Conservation (phyloP, 768 basidiomycete species). For the Trametes villosa region DNA sequence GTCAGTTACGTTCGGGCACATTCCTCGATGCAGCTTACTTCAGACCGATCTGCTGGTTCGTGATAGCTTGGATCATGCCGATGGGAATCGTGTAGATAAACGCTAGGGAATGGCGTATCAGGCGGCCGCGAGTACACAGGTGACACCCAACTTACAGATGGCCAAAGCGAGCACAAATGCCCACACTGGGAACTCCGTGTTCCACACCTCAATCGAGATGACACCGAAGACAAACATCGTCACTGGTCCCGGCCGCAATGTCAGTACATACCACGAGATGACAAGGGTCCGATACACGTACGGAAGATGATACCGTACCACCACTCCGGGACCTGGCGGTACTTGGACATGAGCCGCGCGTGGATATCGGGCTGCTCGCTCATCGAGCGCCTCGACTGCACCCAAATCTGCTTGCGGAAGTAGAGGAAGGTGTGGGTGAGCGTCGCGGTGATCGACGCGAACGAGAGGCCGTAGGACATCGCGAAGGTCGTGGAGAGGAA, state of each 20-base stretch:
- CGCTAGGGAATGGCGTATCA: conserved; percentile 29
- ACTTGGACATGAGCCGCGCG: conserved; percentile 49
- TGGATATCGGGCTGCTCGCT: conserved; percentile 56
- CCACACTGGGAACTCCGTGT: conserved; percentile 71
- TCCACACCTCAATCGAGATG: conserved; percentile 64
- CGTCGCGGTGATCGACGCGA: conserved; percentile 47
- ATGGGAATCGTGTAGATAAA: conserved; percentile 76
- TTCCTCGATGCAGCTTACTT: conserved; percentile 41
- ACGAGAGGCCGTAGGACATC: conserved; percentile 52
- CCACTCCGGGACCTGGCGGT: conserved; percentile 56
- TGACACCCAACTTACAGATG: conserved; percentile 31
- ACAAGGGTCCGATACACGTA: conserved; percentile 18
- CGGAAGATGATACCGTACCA: conserved; percentile 50
- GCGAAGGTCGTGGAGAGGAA: conserved; percentile 57
- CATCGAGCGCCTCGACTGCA: conserved; percentile 47
- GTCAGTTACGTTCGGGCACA: conserved; percentile 7
- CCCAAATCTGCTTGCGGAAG: conserved; percentile 48
- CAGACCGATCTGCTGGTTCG: conserved; percentile 74
- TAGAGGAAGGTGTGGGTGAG: conserved; percentile 51
- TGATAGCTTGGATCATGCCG: conserved; percentile 82
- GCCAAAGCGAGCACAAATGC: conserved; percentile 57
- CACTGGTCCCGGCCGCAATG: conserved; percentile 30
- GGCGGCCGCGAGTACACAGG: not conserved
- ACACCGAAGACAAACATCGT: conserved; percentile 65
- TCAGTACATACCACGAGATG: conserved; percentile 1